Evolutionary conservation across 805 yeast genomes (phyloP), one percentile per base, ranked within the genome.

Genomic region (Candida yuanshanica): DNA sequence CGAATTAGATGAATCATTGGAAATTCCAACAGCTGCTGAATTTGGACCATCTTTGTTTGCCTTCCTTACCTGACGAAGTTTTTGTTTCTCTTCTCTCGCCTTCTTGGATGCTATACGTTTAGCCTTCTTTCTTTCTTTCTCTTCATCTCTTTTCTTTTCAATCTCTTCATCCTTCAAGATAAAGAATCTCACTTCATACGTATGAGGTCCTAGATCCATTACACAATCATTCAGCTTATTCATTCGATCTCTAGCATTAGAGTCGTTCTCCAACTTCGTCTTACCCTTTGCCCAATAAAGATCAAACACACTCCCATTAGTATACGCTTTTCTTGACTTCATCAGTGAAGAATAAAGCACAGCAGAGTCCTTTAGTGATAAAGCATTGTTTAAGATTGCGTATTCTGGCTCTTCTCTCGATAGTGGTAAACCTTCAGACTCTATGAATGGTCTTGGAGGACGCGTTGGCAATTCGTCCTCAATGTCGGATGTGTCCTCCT

Each of bases 201-300:
- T 62, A 62, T 91, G 99, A 0, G 96, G 96, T 0, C 97, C 98
- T 18, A 83, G 70, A 10, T 70, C 67, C 63, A 89, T 62, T 2
- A 67, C 64, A 45, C 90, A 79, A 50, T 90, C 96, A 50, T 91
- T 78, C 42, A 93, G 65, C 57, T 88, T 89, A 45, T 88, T 82
- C 96, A 90, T 89, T 42, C 80, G 80, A 48, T 91, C 97, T 52
- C 95, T 68, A 5, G 85, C 82, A 55, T 75, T 77, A n/a, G 57
- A 61, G 42, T 68, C 71, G 45, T 68, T 58, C 41, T 63, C 58
- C 22, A 62, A 44, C 63, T 61, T 41, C 59, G 70, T 39, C 66
- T 70, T 39, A 37, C 81, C 83, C 45, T 83, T 78, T 7, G 82
- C 71, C 96, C 97, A 91, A 52, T 80, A 87, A 36, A 83, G 68